These are phyloP conservation scores for Rhynchospora breviuscula DNA, from an alignment of 176 grass and related monocot species.

Conservation along the genomic window DNA sequence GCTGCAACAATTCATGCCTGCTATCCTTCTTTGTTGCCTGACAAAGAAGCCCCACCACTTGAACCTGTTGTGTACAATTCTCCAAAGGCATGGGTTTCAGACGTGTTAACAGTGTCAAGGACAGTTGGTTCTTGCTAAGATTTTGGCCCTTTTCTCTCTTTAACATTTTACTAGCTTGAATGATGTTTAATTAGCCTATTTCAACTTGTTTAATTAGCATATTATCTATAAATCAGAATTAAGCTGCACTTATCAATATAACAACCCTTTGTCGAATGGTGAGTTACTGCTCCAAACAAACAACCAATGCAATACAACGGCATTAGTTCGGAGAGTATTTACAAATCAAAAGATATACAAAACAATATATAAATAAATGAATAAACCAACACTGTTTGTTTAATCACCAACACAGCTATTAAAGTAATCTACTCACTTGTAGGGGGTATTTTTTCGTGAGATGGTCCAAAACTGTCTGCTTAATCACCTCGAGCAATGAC, in stretches of 20 bases:
- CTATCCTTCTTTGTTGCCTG: constrained; percentile 86
- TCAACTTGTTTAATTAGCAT: no score
- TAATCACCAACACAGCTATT: not conserved
- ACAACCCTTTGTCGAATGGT: not conserved
- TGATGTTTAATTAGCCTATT: not conserved
- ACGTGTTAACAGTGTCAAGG: not conserved
- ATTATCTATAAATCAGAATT: not conserved
- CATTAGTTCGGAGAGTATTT: not conserved
- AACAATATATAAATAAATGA: not conserved
- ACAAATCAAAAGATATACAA: not conserved
- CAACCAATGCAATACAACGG: not conserved
- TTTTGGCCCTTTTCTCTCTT: not conserved
- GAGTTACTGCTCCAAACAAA: not conserved
- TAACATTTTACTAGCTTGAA: not conserved
- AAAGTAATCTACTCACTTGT: constrained; percentile 49
- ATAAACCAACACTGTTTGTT: no score
- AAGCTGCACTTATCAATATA: not conserved
- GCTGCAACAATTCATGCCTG: constrained; percentile 70
- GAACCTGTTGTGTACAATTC: constrained; percentile 49
- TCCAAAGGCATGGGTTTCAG: not conserved
- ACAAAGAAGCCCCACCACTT: constrained; percentile 97
- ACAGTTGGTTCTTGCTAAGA: not conserved
- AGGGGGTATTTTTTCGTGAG: constrained; percentile 93
- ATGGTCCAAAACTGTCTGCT: constrained; percentile 85
- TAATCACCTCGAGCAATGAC: constrained; percentile 78